A percentile compares a stretch with the other conserved stretches of the same genome.
phyloP scores from a whole-genome alignment of 2,329 filamentous ascomycete genomes.

The Trichoderma simmonsii region DNA sequence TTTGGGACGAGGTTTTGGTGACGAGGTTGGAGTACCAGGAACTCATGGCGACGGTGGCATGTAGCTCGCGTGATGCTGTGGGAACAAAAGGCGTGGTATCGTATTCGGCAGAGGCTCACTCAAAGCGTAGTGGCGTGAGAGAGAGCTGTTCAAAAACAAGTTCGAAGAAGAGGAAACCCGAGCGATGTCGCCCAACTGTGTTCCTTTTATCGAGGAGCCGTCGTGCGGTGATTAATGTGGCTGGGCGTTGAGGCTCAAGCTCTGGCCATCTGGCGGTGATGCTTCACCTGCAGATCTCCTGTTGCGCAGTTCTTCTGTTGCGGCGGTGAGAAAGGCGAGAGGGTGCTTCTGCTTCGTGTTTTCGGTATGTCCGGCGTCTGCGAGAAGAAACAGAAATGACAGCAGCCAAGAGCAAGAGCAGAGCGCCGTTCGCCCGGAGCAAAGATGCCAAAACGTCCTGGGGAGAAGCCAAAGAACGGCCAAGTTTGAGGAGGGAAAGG shows the following conservation, averaged over 20 bases:
- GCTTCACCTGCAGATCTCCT: not conserved
- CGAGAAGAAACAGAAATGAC: not conserved
- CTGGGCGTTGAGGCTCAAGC: not conserved
- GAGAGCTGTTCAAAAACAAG: not conserved
- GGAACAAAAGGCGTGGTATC: not conserved
- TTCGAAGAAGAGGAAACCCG: not conserved
- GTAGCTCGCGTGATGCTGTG: not conserved
- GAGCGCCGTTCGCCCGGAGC: not conserved
- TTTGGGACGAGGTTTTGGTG: constrained; percentile 62
- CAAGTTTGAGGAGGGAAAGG: not conserved
- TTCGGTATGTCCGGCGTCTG: not conserved
- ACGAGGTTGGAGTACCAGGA: constrained; percentile 78
- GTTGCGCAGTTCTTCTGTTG: not conserved
- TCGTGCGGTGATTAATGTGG: not conserved
- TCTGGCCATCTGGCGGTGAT: constrained; percentile 14
- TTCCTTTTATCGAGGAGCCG: not conserved
- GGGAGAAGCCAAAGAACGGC: not conserved
- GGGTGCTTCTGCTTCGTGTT: not conserved
- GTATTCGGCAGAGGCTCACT: not conserved
- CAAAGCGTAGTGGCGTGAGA: not conserved
- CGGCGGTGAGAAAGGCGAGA: constrained; percentile 7
- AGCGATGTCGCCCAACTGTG: not conserved
- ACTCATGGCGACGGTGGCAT: constrained; percentile 52
- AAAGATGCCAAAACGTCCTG: not conserved
- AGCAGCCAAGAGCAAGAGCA: not conserved